These are phyloP conservation scores for Gloeopeniophorella convolvens DNA, from an alignment of 768 basidiomycete species.

Conservation along the genomic window DNA sequence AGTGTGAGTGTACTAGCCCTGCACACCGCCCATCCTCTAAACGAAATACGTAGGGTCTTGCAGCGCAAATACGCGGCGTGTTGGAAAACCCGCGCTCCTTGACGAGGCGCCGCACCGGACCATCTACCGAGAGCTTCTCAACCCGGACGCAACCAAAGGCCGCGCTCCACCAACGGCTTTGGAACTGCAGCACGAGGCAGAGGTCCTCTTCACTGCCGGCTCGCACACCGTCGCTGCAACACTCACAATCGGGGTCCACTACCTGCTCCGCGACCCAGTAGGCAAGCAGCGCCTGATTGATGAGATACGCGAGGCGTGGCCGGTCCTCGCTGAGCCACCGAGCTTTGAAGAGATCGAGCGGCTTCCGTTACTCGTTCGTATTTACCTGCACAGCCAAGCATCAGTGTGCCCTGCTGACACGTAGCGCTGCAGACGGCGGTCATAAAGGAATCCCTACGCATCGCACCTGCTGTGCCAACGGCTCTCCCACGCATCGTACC, in stretches of 20 bases:
- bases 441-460: conserved; percentile 12
- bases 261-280: conserved; percentile 2
- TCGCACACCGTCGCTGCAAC: conserved; percentile 13
- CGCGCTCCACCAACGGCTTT: not conserved
- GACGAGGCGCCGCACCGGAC: conserved; percentile 11
- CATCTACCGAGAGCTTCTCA: conserved; percentile 8
- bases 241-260: conserved; percentile 6
- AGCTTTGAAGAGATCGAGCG: conserved; percentile 9
- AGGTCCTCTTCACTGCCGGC: conserved; percentile 9
- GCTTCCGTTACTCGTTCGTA: conserved; percentile 14
- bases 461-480: not conserved
- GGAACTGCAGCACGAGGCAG: conserved; percentile 5
- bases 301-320: conserved; percentile 8
- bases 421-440: conserved; percentile 13
- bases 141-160: conserved; percentile 8
- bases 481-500: conserved; percentile 13
- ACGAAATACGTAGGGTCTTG: not conserved
- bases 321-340: conserved; percentile 4
- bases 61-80: not conserved
- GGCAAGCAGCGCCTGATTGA: conserved; percentile 1
- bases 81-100: not conserved
- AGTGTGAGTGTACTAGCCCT: not conserved
- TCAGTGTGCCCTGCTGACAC: not conserved
- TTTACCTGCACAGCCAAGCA: not conserved
- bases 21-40: not conserved